Evolutionary conservation across 306 rosid genomes (phyloP).

Genomic region (Cicer bijugum): DNA sequence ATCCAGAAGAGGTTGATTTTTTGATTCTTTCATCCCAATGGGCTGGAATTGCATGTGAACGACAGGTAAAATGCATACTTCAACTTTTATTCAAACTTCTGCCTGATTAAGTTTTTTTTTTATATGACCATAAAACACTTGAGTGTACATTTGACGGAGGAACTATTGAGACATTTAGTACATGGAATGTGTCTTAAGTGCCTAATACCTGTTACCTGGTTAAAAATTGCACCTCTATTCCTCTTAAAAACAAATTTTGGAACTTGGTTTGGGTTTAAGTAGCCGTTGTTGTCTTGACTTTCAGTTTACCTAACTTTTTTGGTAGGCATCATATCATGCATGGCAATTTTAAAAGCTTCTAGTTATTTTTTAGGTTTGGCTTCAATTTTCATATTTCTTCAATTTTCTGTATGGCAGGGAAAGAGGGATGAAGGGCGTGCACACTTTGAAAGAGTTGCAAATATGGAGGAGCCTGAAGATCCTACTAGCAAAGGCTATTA

Average conservation of each 20-base stretch:
- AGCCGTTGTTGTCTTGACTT: conserved; percentile 9
- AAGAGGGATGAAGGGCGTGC: conserved; percentile 64
- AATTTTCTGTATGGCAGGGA: conserved; percentile 59
- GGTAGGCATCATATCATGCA: background rate
- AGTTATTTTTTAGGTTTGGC: conserved; percentile 30
- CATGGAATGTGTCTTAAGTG: conserved; percentile 2
- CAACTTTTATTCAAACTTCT: conserved; percentile 30
- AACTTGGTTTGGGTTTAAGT: conserved; percentile 13
- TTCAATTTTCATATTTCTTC: conserved; percentile 23
- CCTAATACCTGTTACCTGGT: conserved; percentile 27
- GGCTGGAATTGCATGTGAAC: conserved; percentile 81
- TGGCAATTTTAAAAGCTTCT: conserved; percentile 25
- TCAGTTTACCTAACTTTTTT: conserved; percentile 1
- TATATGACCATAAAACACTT: background rate
- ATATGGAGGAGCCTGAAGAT: conserved; percentile 79
- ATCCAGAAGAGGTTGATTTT: conserved; percentile 67
- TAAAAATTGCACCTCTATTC: conserved; percentile 32
- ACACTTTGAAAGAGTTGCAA: conserved; percentile 81
- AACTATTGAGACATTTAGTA: conserved; percentile 6
- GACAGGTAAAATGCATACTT: conserved; percentile 65
- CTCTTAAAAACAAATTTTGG: conserved; percentile 32
- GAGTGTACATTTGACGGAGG: conserved; percentile 13
- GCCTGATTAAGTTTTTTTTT: conserved; percentile 1
- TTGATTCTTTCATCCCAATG: conserved; percentile 85
- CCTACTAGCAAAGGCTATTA: conserved; percentile 75